Evolutionary conservation across 805 yeast genomes (phyloP), one percentile per base, ranked within the genome.

Genomic region (Suhomyces xylopsoci): DNA sequence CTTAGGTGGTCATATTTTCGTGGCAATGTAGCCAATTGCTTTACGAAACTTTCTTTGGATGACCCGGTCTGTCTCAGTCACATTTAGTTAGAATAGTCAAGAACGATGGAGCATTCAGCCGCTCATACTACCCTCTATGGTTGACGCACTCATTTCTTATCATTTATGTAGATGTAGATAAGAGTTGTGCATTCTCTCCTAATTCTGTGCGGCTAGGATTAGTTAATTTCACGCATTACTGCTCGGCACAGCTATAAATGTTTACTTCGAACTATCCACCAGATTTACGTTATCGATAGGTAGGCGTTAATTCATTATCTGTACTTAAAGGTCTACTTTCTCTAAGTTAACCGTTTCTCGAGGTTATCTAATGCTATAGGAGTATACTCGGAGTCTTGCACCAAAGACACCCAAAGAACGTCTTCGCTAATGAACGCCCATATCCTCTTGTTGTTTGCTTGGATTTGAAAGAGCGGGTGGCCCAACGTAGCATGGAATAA

Each of bases 371-470:
- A 40, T 1, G 43, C 40, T 41, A 78, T 63, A 1, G 88, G 87
- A 49, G 65, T 69, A 62, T 67, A 82, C 3, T 57, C 63, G 2
- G 50, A 51, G 9, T 26, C 59, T 69, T 53, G 63, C 59, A 55
- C 10, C 51, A 36, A 69, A 65, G 14, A 38, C 12, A 81, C 62
- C 80, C 82, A 90, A 22, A 90, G 58, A 2, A 88, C 84, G 58
- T 90, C 92, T 45, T 84, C 84, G 34, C 79, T 79, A 6, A 88
- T 75, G 55, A 81, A 88, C 14, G 81, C 73, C 38, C 40, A 76
- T 12, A 76, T 73, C 5, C 58, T 65, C 22, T 60, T 63, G 7
- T 78, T 77, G 5, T 45, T 51, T 0, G 68, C 60, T 4, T 73
- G 63, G 14, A 84, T 64, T 28, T 70, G 66, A 62, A 73, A 81